A percentile compares a stretch with the other conserved stretches of the same genome.
Evolutionary conservation across 163 green algal genomes (phyloP).

Genomic region (Scenedesmus sp.): DNA sequence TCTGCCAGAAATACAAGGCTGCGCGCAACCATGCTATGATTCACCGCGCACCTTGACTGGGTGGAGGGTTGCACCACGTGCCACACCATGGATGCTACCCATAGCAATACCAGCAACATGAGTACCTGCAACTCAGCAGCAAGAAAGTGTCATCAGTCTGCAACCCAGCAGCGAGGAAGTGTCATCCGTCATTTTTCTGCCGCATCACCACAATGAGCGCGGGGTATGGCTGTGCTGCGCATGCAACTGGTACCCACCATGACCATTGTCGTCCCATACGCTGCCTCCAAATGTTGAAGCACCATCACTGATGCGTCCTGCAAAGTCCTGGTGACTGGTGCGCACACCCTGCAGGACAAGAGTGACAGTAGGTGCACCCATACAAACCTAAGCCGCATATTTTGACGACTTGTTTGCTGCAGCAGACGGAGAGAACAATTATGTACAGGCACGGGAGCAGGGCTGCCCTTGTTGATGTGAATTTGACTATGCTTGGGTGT

Average conservation of each 20-base stretch:
- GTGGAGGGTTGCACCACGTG: slow-evolving; percentile 59
- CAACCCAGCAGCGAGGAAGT: not conserved
- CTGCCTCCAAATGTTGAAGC: slow-evolving; percentile 11
- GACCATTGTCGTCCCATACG: slow-evolving; percentile 53
- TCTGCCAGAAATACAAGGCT: no score
- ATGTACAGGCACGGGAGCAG: no score
- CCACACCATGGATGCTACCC: slow-evolving; percentile 60
- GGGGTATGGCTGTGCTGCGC: not conserved
- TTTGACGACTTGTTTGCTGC: no score
- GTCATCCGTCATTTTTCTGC: not conserved
- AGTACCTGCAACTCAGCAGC: slow-evolving; percentile 37
- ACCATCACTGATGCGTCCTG: slow-evolving; percentile 29
- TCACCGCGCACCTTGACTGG: slow-evolving; percentile 57
- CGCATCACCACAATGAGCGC: not conserved
- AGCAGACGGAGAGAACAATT: no score
- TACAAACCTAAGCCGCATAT: no score
- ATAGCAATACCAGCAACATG: slow-evolving; percentile 54
- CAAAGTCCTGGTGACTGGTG: slow-evolving; percentile 55
- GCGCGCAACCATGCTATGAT: not conserved
- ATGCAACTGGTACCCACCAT: not conserved
- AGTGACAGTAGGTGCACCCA: no score
- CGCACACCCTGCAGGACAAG: slow-evolving; percentile 42
- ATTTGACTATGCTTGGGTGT: not conserved
- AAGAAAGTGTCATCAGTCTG: not conserved
- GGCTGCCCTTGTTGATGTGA: no score